These are phyloP conservation scores for Gastrolobium villosum DNA, from an alignment of 306 rosid species.

Conservation along the genomic window DNA sequence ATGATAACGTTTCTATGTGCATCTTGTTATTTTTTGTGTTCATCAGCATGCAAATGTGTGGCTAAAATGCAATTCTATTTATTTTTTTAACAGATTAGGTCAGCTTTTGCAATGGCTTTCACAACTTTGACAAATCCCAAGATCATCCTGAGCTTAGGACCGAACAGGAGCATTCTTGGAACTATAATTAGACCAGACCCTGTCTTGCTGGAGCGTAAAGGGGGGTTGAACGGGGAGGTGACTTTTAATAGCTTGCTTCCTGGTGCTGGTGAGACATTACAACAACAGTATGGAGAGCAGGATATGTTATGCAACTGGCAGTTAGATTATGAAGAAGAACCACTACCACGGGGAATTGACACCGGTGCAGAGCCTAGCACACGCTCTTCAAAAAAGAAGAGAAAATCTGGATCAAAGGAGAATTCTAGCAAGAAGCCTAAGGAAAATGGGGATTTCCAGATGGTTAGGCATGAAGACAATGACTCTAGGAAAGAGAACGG, in stretches of 20 bases:
- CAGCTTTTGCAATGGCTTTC: constrained; percentile 91
- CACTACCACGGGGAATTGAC: constrained; percentile 70
- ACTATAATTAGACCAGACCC: constrained; percentile 94
- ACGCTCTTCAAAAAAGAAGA: constrained; percentile 65
- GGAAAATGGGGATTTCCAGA: constrained; percentile 51
- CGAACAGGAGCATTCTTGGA: constrained; percentile 88
- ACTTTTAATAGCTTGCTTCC: constrained; percentile 87
- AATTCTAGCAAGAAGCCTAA: constrained; percentile 61
- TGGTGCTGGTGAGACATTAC: constrained; percentile 87
- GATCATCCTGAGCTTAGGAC: constrained; percentile 69
- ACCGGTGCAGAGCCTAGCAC: constrained; percentile 45
- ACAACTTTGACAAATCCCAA: constrained; percentile 81
- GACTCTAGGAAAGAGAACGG: constrained; percentile 57
- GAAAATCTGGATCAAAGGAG: constrained; percentile 63
- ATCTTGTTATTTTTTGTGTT: background rate
- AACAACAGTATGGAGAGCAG: constrained; percentile 50
- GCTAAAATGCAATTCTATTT: constrained; percentile 7
- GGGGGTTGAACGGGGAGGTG: constrained; percentile 75
- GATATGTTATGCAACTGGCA: constrained; percentile 86
- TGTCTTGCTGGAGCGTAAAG: constrained; percentile 79
- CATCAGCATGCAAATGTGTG: background rate
- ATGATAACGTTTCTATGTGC: background rate
- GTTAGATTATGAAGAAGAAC: constrained; percentile 77
- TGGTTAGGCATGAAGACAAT: constrained; percentile 47
- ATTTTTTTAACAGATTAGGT: constrained; percentile 67